Base-by-base conservation (phyloP, 2,329 filamentous ascomycete genomes). In the Botryosphaeria dothidea region DNA sequence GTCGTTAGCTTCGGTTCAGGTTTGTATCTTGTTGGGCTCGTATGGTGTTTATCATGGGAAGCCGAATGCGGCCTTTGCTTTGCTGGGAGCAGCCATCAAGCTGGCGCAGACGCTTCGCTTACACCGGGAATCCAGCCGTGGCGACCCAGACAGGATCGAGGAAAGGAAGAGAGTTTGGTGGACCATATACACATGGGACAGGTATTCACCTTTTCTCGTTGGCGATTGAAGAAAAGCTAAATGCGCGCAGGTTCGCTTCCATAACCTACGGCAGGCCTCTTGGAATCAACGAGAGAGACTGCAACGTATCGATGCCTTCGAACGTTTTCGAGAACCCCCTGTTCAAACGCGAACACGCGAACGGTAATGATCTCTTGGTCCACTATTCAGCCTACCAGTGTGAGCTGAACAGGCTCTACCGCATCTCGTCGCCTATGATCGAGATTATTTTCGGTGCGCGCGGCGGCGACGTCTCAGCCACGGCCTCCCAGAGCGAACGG, bases 171-270 rank as follows among this genome's bases (percentile, higher is more conserved):
- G 78, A 17, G 72, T 78, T 0, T 80, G 77, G 77, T 80, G 78
- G 78, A 78, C 77, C 1, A 75, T 80, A 2, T 80, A 80, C 51
- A 79, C 77, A 0, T 80, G 77, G 77, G 78, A 80, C 48, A 69
- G 77, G 68, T 67, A 64, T 31, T 65, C 43, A 8, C 9, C 45
- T 5, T 4, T 27, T 23, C 21, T 13, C 19, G 0, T 19, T 17
- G 17, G 17, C 9, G 17, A 3, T 3, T 17, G 15, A 11, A 9
- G 17, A 17, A 23, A 45, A 1, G 19, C 34, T 58, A 64, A 31
- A 65, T 56, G n/a, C 11, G 3, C 19, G n/a, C 31, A 71, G 71
- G 43, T 80, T 79, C 43, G 76, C 75, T 5, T 79, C 77, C 5
- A 77, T 79, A 11, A 78, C 76, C 0, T 81, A 81, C 63, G 79